Percentiles rank a stretch among this genome's conserved stretches.
Conservation (phyloP, 345 rosid species). For the Ceriops decandra region DNA sequence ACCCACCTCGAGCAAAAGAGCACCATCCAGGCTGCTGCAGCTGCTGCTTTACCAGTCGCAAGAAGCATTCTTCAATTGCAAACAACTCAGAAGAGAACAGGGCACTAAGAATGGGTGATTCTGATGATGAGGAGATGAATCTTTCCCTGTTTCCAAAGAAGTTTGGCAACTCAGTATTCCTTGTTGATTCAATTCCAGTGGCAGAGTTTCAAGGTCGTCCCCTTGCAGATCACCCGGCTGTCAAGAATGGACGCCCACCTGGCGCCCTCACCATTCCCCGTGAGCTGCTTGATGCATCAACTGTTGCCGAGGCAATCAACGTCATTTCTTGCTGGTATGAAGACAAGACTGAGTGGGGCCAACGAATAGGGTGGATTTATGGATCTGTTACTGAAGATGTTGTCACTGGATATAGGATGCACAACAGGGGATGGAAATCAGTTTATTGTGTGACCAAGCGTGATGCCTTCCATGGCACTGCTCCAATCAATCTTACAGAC, state of each 20-base stretch:
- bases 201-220: constrained; percentile 98
- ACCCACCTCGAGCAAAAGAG: constrained; percentile 80
- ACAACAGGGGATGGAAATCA: constrained; percentile 97
- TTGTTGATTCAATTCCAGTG: constrained; percentile 81
- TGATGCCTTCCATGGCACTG: constrained; percentile 94
- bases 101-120: constrained; percentile 84
- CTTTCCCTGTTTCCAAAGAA: constrained; percentile 67
- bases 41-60: constrained; percentile 59
- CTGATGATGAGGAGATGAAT: constrained; percentile 81
- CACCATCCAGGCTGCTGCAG: constrained; percentile 60
- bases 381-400: constrained; percentile 99
- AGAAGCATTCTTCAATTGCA: constrained; percentile 46
- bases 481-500: constrained; percentile 94
- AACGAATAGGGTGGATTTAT: constrained; percentile 93
- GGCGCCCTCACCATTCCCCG: constrained; percentile 92
- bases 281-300: constrained; percentile 88
- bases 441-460: constrained; percentile 97
- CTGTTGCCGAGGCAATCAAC: constrained; percentile 95
- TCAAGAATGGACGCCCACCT: constrained; percentile 88
- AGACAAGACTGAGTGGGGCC: constrained; percentile 99
- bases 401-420: constrained; percentile 97
- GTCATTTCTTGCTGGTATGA: constrained; percentile 99
- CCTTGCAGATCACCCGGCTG: constrained; percentile 93
- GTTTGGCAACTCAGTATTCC: constrained; percentile 83
- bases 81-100: constrained; percentile 63